Conservation (phyloP, 345 rosid species). For the Turnera subulata region DNA sequence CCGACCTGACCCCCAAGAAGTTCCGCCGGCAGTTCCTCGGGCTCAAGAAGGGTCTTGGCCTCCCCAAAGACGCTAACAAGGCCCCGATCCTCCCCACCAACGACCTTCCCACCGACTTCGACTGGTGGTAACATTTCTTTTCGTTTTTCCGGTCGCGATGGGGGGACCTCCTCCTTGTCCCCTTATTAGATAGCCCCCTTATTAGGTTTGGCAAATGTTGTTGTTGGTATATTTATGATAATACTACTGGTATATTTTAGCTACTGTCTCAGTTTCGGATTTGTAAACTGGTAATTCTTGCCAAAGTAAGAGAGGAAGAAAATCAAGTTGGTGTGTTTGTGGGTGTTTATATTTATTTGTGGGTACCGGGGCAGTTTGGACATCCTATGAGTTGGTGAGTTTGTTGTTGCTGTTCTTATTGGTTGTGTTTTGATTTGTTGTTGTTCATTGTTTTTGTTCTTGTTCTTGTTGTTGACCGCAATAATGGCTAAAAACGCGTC, state of each 20-base stretch:
- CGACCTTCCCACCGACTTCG: too few relatives aligned
- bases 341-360: not conserved
- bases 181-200: too few relatives aligned
- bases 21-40: too few relatives aligned
- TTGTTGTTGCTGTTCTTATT: not conserved
- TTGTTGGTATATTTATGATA: too few relatives aligned
- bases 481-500: slow-evolving; percentile 44
- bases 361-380: slow-evolving; percentile 12
- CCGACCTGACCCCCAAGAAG: too few relatives aligned
- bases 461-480: slow-evolving; percentile 38
- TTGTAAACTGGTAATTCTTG: not conserved
- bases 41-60: too few relatives aligned
- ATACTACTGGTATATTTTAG: not conserved
- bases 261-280: not conserved
- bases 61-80: too few relatives aligned
- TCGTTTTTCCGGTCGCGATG: too few relatives aligned
- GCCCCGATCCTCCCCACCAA: too few relatives aligned
- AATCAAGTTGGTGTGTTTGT: not conserved
- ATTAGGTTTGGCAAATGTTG: too few relatives aligned
- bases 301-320: slow-evolving; percentile 2
- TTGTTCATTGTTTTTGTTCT: slow-evolving; percentile 11
- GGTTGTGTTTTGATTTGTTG: not conserved
- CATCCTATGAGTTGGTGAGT: slow-evolving; percentile 18
- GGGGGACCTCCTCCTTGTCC: too few relatives aligned
- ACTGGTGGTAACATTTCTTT: too few relatives aligned